phyloP scores from a whole-genome alignment of 768 basidiomycete genomes.

The Amanita exitialis region DNA sequence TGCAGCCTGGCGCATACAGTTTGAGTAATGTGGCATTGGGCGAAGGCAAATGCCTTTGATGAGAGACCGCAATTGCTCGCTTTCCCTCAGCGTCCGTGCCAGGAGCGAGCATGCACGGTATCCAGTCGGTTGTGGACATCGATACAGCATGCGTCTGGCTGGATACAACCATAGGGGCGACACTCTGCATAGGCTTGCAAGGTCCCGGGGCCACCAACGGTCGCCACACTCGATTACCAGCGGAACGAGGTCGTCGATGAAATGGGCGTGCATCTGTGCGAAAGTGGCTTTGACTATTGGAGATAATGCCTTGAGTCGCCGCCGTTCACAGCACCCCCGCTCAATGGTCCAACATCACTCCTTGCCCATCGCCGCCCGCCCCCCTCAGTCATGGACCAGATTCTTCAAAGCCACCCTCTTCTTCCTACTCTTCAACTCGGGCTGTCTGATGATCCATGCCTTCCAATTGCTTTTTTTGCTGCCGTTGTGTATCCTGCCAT shows the following conservation, averaged over 20 bases:
- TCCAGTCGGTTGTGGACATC: constrained; percentile 28
- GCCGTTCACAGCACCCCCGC: neutral
- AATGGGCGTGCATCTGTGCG: constrained; percentile 6
- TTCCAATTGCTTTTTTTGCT: constrained; percentile 67
- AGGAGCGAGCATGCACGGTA: constrained; percentile 31
- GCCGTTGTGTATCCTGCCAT: constrained; percentile 58
- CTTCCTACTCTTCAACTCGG: constrained; percentile 47
- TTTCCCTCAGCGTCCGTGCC: constrained; percentile 29
- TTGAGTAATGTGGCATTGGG: constrained; percentile 16
- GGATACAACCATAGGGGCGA: constrained; percentile 38
- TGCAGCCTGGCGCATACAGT: neutral
- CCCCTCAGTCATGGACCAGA: constrained; percentile 43
- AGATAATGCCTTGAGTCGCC: neutral
- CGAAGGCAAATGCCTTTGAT: constrained; percentile 32
- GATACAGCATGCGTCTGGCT: constrained; percentile 34
- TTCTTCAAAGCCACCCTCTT: constrained; percentile 41
- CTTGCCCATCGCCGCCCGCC: constrained; percentile 44
- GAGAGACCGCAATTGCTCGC: constrained; percentile 23
- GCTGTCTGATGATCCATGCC: constrained; percentile 58
- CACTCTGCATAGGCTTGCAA: constrained; percentile 36
- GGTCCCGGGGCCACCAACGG: constrained; percentile 47
- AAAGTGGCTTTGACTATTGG: neutral
- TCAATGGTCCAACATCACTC: constrained; percentile 17
- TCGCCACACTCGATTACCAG: constrained; percentile 37
- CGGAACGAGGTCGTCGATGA: constrained; percentile 43